Percentiles rank a stretch among this genome's conserved stretches.
Conservation (phyloP, 192 early-diverging fungal species). For the Powellomyces hirtus region DNA sequence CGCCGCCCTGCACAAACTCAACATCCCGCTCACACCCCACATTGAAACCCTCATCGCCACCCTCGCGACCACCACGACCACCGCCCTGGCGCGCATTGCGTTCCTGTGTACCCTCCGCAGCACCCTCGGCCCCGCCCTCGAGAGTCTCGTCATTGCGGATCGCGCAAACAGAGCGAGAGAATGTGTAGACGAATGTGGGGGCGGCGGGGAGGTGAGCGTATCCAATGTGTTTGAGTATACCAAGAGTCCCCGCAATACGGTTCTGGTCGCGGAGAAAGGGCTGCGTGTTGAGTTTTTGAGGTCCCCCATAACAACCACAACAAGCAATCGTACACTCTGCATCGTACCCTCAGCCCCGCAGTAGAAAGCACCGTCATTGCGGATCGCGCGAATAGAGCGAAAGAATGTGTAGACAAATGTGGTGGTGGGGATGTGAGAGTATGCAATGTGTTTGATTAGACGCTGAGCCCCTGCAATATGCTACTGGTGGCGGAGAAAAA, state of each 20-base stretch:
- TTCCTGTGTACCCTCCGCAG: slow-evolving; percentile 2
- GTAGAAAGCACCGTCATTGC: slow-evolving; percentile 10
- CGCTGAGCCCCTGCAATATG: slow-evolving; percentile 4
- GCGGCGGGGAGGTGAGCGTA: background rate
- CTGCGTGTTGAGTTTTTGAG: no score
- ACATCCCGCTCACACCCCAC: background rate
- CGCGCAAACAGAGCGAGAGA: background rate
- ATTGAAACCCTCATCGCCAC: background rate
- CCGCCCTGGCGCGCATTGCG: slow-evolving; percentile 4
- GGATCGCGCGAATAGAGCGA: background rate
- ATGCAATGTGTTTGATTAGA: slow-evolving; percentile 3
- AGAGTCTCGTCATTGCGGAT: slow-evolving; percentile 12
- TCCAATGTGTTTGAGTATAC: no score
- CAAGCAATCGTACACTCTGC: background rate
- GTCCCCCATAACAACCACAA: no score
- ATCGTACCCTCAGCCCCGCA: background rate
- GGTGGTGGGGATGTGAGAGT: background rate
- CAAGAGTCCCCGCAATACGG: no score
- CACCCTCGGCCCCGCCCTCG: background rate
- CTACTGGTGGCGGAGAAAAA: slow-evolving; percentile 4
- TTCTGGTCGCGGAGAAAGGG: no score
- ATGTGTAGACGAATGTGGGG: background rate
- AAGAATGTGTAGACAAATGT: background rate
- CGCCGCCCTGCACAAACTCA: background rate
- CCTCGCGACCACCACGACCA: background rate